Evolutionary conservation across 805 yeast genomes (phyloP).

Genomic region (Ascoidea tarda): DNA sequence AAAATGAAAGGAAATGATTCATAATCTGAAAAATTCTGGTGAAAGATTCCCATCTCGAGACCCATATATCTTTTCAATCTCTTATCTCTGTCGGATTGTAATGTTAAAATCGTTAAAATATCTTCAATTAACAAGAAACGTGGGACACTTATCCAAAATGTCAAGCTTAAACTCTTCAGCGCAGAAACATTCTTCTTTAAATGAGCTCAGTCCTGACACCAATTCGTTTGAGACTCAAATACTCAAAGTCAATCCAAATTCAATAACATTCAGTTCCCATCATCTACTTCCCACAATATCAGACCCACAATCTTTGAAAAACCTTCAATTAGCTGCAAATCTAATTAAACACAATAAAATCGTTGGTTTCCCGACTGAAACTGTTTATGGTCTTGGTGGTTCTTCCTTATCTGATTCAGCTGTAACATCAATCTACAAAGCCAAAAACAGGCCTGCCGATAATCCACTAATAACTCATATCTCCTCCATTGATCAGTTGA

Average conservation of each 20-base stretch:
- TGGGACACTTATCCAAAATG: no score
- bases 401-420: slow-evolving; percentile 63
- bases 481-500: slow-evolving; percentile 60
- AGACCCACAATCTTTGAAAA: slow-evolving; percentile 36
- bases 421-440: slow-evolving; percentile 64
- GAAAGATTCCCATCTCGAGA: no score
- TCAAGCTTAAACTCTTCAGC: no score
- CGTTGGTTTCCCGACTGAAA: slow-evolving; percentile 93
- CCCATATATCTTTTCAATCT: no score
- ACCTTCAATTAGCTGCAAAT: slow-evolving; percentile 44
- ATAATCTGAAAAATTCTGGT: no score
- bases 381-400: slow-evolving; percentile 94
- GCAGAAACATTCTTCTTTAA: no score
- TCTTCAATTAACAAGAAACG: no score
- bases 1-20: no score
- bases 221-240: slow-evolving; percentile 23
- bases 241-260: slow-evolving; percentile 37
- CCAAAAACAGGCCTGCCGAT: slow-evolving; percentile 91
- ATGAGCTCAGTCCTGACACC: no score
- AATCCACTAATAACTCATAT: slow-evolving; percentile 90
- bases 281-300: slow-evolving; percentile 29
- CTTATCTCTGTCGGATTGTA: no score
- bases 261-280: slow-evolving; percentile 32
- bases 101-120: no score
- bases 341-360: slow-evolving; percentile 38